Conservation (phyloP, 345 rosid genomes). For the Salix udensis region DNA sequence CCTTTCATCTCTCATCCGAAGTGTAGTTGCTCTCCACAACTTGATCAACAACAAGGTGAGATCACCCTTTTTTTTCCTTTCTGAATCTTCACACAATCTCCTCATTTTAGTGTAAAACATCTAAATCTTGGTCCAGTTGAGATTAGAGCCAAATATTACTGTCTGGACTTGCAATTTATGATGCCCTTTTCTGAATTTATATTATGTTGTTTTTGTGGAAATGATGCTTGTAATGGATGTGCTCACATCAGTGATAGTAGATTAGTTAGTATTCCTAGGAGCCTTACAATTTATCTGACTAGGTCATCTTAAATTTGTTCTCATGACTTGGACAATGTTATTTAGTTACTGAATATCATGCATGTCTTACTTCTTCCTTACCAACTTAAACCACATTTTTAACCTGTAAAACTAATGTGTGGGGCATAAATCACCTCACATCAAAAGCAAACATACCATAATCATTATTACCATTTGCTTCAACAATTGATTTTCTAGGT, state of each 20-base stretch:
- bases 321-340: not conserved
- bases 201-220: not conserved
- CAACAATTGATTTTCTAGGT: not conserved
- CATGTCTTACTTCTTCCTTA: not conserved
- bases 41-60: conserved; percentile 90
- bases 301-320: not conserved
- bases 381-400: not conserved
- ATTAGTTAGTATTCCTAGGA: not conserved
- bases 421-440: not conserved
- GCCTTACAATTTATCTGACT: not conserved
- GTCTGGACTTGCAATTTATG: not conserved
- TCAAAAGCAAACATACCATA: not conserved
- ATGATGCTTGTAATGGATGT: not conserved
- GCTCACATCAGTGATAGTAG: not conserved
- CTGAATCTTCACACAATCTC: not conserved
- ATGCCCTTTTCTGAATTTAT: not conserved
- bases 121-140: not conserved
- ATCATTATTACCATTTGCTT: not conserved
- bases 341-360: not conserved
- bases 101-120: not conserved
- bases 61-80: not conserved
- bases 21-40: conserved; percentile 88
- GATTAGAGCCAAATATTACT: not conserved
- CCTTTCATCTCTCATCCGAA: conserved; percentile 72
- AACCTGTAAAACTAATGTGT: not conserved